Conservation (phyloP, 768 basidiomycete genomes). For the Gloeostereum incarnatum region DNA sequence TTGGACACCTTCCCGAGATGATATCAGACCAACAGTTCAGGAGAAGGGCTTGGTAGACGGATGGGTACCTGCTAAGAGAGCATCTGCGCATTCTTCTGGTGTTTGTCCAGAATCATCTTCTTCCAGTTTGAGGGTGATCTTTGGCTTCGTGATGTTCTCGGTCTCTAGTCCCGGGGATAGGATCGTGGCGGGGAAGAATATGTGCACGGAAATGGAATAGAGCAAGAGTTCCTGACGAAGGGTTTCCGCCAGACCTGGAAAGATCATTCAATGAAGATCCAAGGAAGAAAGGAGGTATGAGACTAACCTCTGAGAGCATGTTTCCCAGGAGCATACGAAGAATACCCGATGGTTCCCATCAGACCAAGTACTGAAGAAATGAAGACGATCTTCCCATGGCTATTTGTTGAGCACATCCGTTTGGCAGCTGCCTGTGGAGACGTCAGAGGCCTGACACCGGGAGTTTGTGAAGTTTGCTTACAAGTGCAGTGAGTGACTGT, state of each 20-base stretch:
- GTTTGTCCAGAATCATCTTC: conserved; percentile 56
- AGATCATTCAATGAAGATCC: conserved; percentile 1
- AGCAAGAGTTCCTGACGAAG: conserved; percentile 72
- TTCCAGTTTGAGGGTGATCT: conserved; percentile 68
- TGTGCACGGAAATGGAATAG: conserved; percentile 70
- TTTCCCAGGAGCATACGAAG: conserved; percentile 77
- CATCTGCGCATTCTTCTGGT: conserved; percentile 52
- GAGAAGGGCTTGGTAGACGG: background rate
- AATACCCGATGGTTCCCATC: conserved; percentile 71
- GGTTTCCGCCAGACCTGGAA: conserved; percentile 71
- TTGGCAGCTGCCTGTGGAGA: conserved; percentile 61
- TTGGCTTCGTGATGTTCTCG: conserved; percentile 52
- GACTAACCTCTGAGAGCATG: conserved; percentile 82
- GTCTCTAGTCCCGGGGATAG: conserved; percentile 55
- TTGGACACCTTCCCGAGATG: conserved; percentile 67
- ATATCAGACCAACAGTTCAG: too few relatives aligned
- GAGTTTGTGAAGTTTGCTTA: conserved; percentile 18
- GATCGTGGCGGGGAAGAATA: conserved; percentile 81
- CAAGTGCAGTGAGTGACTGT: conserved; percentile 48
- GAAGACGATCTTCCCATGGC: conserved; percentile 65
- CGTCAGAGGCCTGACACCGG: too few relatives aligned
- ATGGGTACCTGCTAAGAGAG: conserved; percentile 46
- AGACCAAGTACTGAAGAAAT: conserved; percentile 68
- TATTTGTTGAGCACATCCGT: conserved; percentile 45
- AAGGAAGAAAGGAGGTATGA: background rate